phyloP scores from a whole-genome alignment of 1,284 basidiomycete species.

The Puccinia triticina region DNA sequence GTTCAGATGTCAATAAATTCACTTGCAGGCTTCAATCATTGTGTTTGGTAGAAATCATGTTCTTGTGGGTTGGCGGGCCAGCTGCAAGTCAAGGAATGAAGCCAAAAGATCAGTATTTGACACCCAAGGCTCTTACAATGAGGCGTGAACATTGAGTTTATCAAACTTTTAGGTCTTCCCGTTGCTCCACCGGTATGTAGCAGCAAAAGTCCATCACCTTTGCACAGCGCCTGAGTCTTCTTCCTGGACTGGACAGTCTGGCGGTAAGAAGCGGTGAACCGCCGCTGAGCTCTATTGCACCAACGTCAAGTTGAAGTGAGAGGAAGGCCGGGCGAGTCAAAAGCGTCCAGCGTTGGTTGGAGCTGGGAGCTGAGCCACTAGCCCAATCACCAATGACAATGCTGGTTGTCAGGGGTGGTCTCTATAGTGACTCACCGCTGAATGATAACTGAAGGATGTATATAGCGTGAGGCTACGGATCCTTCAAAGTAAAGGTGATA shows the following conservation, averaged over 20 bases:
- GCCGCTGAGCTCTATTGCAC: constrained; percentile 17
- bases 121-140: background rate
- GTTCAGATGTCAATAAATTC: background rate
- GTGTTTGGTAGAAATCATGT: constrained; percentile 68
- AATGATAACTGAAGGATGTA: no score
- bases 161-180: constrained; percentile 63
- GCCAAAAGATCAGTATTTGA: background rate
- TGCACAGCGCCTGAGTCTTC: constrained; percentile 1
- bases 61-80: constrained; percentile 68
- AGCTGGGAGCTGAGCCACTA: no score
- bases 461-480: no score
- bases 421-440: no score
- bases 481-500: no score
- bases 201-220: constrained; percentile 35
- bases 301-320: background rate
- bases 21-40: constrained; percentile 59
- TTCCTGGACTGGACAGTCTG: background rate
- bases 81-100: constrained; percentile 61
- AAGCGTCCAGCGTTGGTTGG: no score
- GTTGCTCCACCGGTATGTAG: constrained; percentile 70
- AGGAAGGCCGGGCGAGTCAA: no score
- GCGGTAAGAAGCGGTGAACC: background rate
- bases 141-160: background rate
- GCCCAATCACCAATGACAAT: no score
- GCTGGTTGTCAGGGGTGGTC: no score